Conservation (phyloP, 1,284 basidiomycete species). For the Sporisorium scitamineum region DNA sequence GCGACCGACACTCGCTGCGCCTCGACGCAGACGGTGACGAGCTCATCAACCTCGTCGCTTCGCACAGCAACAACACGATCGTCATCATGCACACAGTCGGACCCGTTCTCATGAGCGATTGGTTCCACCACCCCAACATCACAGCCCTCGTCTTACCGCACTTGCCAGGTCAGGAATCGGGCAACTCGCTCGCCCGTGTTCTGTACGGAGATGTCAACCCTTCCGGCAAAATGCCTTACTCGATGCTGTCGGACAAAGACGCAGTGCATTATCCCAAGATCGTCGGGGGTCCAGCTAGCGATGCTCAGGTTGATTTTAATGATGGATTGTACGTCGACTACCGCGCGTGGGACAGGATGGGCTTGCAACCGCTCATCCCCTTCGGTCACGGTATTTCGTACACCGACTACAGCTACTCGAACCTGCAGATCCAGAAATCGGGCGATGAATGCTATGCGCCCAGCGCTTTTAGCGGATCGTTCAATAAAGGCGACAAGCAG, state of each 20-base stretch:
- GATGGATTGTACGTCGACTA: constrained; percentile 81
- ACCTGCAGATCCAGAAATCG: constrained; percentile 27
- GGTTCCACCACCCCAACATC: constrained; percentile 50
- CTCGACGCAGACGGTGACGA: constrained; percentile 68
- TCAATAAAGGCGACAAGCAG: constrained; percentile 28
- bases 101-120: constrained; percentile 48
- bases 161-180: constrained; percentile 51
- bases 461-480: constrained; percentile 10
- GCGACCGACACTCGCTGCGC: constrained; percentile 69
- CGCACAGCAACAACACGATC: constrained; percentile 77
- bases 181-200: constrained; percentile 36
- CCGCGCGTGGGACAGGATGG: constrained; percentile 76
- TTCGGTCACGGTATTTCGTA: constrained; percentile 89
- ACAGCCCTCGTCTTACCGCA: constrained; percentile 42
- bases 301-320: constrained; percentile 74
- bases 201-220: constrained; percentile 48
- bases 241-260: constrained; percentile 26
- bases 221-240: constrained; percentile 49
- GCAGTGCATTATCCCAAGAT: constrained; percentile 66
- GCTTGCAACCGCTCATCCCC: constrained; percentile 76
- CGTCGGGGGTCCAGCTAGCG: constrained; percentile 58
- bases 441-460: constrained; percentile 33
- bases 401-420: constrained; percentile 75
- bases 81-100: constrained; percentile 78
- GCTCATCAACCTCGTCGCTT: constrained; percentile 69